A percentile compares a stretch with the other conserved stretches of the same genome.
Evolutionary conservation across 2,329 filamentous ascomycete species (phyloP).

Genomic region (Microdochium trichocladiopsis): DNA sequence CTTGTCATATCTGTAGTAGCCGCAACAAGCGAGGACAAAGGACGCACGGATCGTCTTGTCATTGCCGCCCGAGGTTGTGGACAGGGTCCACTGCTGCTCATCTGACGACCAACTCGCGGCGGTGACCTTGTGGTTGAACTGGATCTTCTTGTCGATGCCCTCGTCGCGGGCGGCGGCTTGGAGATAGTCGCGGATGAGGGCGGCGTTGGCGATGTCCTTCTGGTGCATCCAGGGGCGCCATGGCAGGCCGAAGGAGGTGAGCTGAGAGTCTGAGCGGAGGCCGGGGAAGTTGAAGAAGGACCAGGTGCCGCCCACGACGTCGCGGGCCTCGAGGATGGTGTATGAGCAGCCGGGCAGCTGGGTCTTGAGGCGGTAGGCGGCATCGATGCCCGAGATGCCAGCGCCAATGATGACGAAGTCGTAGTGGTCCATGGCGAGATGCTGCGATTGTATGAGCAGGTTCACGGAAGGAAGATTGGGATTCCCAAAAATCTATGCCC

Average conservation of each 20-base stretch:
- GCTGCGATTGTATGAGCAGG: too few relatives aligned
- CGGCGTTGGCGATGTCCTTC: conserved; percentile 44
- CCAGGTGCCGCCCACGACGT: conserved; percentile 69
- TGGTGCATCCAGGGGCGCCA: conserved; percentile 64
- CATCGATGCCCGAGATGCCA: conserved; percentile 58
- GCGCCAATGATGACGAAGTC: conserved; percentile 59
- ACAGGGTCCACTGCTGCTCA: conserved; percentile 48
- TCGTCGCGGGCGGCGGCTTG: not conserved
- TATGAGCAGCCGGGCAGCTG: conserved; percentile 50
- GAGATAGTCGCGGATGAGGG: conserved; percentile 31
- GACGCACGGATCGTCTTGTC: conserved; percentile 30
- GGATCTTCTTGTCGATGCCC: conserved; percentile 48
- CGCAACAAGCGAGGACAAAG: conserved; percentile 50
- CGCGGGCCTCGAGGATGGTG: conserved; percentile 60
- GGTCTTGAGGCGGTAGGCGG: conserved; percentile 59
- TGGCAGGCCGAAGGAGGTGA: conserved; percentile 56
- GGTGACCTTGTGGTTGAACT: conserved; percentile 39
- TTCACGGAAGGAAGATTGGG: too few relatives aligned
- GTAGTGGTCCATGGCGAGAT: conserved; percentile 10
- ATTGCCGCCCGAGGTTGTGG: conserved; percentile 28
- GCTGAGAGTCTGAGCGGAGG: conserved; percentile 59
- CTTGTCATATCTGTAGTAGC: conserved; percentile 68
- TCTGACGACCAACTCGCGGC: conserved; percentile 45
- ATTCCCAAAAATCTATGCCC: too few relatives aligned
- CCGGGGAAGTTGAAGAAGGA: conserved; percentile 71